A percentile compares a stretch with the other conserved stretches of the same genome.
Conservation (phyloP, 192 early-diverging fungal genomes). For the Anaeromyces robustus region DNA sequence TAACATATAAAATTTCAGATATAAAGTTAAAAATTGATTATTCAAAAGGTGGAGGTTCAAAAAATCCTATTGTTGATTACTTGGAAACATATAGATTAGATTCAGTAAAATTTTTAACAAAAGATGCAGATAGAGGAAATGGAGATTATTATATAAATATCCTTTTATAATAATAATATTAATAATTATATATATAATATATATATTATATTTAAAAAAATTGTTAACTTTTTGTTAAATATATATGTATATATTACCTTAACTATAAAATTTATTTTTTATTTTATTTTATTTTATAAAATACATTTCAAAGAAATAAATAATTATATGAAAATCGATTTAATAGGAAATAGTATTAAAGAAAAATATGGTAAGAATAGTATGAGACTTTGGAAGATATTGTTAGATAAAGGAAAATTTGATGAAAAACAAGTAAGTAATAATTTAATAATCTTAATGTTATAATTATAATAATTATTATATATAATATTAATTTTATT, state of each 20-base stretch:
- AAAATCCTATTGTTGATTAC: neutral
- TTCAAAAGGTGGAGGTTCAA: neutral
- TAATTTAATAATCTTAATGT: too few relatives aligned
- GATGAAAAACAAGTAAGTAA: neutral
- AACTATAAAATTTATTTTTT: too few relatives aligned
- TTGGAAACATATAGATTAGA: neutral
- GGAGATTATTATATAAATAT: neutral
- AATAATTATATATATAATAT: neutral
- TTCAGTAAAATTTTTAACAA: neutral
- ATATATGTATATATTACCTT: too few relatives aligned
- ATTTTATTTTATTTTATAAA: too few relatives aligned
- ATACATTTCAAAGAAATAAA: neutral
- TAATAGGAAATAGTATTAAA: neutral
- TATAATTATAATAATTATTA: neutral
- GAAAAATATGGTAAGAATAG: neutral
- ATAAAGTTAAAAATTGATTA: neutral
- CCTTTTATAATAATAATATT: neutral
- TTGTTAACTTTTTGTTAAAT: too few relatives aligned
- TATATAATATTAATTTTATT: neutral
- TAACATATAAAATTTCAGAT: neutral
- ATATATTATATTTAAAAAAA: neutral
- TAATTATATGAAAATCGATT: neutral
- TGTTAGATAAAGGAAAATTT: neutral
- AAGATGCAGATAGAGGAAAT: neutral
- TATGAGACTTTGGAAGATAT: neutral